Percentiles rank a stretch among this genome's conserved stretches.
These are phyloP conservation scores for Anastatica hierochuntica DNA, from an alignment of 345 rosid species.

Conservation along the genomic window DNA sequence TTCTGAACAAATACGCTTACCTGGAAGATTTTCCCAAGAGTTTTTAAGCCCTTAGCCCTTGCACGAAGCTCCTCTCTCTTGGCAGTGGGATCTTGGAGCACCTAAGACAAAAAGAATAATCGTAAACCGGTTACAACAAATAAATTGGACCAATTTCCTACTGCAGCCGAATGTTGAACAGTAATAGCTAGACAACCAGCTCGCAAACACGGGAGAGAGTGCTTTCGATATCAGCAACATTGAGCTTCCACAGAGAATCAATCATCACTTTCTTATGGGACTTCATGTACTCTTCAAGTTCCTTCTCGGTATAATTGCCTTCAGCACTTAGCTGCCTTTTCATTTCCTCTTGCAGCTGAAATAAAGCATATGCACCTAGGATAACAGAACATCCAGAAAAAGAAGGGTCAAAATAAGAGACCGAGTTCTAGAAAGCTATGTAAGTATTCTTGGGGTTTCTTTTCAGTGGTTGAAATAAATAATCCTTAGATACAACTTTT, in stretches of 20 bases:
- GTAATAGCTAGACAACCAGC: conserved; percentile 48
- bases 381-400: conserved; percentile 8
- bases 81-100: conserved; percentile 79
- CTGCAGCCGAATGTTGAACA: neutral
- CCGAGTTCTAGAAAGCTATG: conserved; percentile 2
- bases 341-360: conserved; percentile 99
- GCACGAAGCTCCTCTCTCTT: conserved; percentile 87
- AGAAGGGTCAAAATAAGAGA: neutral
- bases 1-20: no score
- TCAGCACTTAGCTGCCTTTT: conserved; percentile 85
- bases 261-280: conserved; percentile 88
- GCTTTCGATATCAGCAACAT: conserved; percentile 91
- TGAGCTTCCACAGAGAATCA: conserved; percentile 96
- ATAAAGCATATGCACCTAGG: conserved; percentile 86
- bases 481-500: neutral
- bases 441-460: conserved; percentile 1
- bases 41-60: conserved; percentile 89
- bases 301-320: conserved; percentile 82
- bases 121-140: neutral
- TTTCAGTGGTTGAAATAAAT: neutral
- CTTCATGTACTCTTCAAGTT: conserved; percentile 85
- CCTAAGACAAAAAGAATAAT: conserved; percentile 32
- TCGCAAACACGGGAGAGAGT: conserved; percentile 94
- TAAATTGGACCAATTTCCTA: conserved; percentile 20
- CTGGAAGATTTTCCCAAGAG: conserved; percentile 93